A percentile compares a stretch with the other conserved stretches of the same genome.
Conservation (phyloP, 192 early-diverging fungal genomes). For the Podila epigama region DNA sequence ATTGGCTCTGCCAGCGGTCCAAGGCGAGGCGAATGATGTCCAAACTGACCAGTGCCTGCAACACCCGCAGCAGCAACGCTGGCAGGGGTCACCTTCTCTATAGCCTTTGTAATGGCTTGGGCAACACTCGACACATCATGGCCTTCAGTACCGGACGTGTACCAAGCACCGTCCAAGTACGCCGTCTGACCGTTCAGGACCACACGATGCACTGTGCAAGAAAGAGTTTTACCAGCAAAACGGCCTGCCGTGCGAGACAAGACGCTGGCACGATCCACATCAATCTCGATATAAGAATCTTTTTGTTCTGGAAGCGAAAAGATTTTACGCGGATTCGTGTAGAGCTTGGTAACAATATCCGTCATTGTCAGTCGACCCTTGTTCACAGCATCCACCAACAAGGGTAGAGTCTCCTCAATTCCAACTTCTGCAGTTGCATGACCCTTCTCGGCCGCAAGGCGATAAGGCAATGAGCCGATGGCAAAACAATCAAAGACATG, state of each 20-base stretch:
- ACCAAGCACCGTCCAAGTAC: slow-evolving; percentile 81
- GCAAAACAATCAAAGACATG: slow-evolving; percentile 91
- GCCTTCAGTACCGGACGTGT: slow-evolving; percentile 49
- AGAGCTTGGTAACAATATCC: slow-evolving; percentile 78
- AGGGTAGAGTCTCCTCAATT: slow-evolving; percentile 73
- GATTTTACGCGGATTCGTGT: slow-evolving; percentile 89
- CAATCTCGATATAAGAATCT: slow-evolving; percentile 95
- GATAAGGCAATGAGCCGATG: slow-evolving; percentile 78
- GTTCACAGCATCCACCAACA: slow-evolving; percentile 83
- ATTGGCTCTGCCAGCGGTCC: slow-evolving; percentile 17
- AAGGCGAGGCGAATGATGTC: slow-evolving; percentile 40
- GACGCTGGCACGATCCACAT: slow-evolving; percentile 75
- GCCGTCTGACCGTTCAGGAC: slow-evolving; percentile 86
- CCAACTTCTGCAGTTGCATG: slow-evolving; percentile 55
- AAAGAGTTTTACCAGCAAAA: slow-evolving; percentile 64
- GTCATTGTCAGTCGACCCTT: slow-evolving; percentile 78
- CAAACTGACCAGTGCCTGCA: not conserved
- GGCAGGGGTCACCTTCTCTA: slow-evolving; percentile 18
- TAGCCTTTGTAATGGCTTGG: slow-evolving; percentile 44
- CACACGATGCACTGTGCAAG: slow-evolving; percentile 87
- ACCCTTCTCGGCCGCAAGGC: slow-evolving; percentile 62
- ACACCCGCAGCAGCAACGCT: no score
- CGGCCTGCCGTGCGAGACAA: slow-evolving; percentile 56
- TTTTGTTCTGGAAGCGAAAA: slow-evolving; percentile 88
- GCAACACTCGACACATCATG: slow-evolving; percentile 55